Percentiles rank a stretch among this genome's conserved stretches.
Evolutionary conservation across 2,329 filamentous ascomycete species (phyloP).

Genomic region (Zarea fungicola): DNA sequence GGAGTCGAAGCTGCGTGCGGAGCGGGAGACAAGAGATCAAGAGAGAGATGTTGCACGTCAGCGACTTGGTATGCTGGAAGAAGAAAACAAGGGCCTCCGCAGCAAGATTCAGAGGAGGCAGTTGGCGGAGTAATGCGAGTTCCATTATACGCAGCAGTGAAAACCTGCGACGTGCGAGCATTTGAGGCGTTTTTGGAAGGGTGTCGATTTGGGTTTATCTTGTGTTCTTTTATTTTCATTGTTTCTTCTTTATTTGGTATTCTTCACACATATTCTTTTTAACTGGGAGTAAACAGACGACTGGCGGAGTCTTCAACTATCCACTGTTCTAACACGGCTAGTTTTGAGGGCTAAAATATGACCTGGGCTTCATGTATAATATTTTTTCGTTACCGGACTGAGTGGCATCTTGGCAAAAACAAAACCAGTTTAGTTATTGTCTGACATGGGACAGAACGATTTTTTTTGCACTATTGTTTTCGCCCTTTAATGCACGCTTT

Average conservation of each 20-base stretch:
- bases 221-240: not conserved
- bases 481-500: no score
- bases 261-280: no score
- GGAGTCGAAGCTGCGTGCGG: constrained; percentile 82
- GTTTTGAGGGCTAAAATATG: no score
- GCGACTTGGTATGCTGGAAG: constrained; percentile 68
- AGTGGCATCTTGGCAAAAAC: no score
- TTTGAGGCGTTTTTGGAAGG: not conserved
- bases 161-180: not conserved
- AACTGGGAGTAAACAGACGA: no score
- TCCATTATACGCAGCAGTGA: not conserved
- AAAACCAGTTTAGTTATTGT: no score
- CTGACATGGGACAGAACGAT: no score
- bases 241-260: not conserved
- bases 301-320: no score
- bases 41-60: constrained; percentile 81
- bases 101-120: constrained; percentile 24
- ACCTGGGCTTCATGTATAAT: no score
- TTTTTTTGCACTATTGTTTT: no score
- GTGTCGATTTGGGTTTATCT: not conserved
- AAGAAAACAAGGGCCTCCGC: constrained; percentile 66
- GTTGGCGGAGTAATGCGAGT: constrained; percentile 9
- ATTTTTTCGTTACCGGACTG: no score
- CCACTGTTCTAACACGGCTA: no score
- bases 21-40: constrained; percentile 77